Evolutionary conservation across 306 rosid genomes (phyloP), one percentile per base, ranked within the genome.

Genomic region (Pterocarpus macrocarpus): DNA sequence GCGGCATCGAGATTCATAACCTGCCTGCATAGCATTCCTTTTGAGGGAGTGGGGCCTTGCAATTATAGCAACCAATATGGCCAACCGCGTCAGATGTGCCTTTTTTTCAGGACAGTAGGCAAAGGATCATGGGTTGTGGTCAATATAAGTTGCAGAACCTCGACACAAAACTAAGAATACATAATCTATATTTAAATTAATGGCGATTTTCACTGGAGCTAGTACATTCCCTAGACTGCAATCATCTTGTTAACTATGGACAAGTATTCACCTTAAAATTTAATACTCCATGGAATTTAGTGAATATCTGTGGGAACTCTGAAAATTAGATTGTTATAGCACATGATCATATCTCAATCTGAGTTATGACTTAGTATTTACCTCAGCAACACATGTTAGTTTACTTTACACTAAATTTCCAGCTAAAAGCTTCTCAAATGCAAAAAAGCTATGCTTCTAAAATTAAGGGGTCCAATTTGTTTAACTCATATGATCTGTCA

Each of bases 1-100:
- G 80, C 86, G 91, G 87, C 22, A 82, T 89, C 86, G 91, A 86
- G 87, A 89, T 84, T 69, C 90, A 85, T 85, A 72, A 73, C 43
- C 64, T 73, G 38, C 62, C 67, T 53, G 76, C 85, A 53, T 35
- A 16, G 59, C 81, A 63, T 67, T 85, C 76, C 83, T 73, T 87
- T 85, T 80, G 70, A 81, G 84, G 64, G 55, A 80, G 49, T 67
- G 73, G 76, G 36, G 35, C 71, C 33, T 59, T 63, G 38, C 72
- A 76, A 47, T 62, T 71, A 63, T 53, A 43, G 15, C 70, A 81
- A 74, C 58, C 65, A 44, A 53, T 72, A 69, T 72, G 73, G 77
- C 81, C 77, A 82, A 58, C 69, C 44, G 16, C 80, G 50, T 50
- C 66, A 45, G 33, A 32, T 79, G 83, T 71, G 53, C 77, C 83